Percentiles rank a stretch among this genome's conserved stretches.
phyloP scores from a whole-genome alignment of 768 basidiomycete genomes.

The Hygrophorus russula region DNA sequence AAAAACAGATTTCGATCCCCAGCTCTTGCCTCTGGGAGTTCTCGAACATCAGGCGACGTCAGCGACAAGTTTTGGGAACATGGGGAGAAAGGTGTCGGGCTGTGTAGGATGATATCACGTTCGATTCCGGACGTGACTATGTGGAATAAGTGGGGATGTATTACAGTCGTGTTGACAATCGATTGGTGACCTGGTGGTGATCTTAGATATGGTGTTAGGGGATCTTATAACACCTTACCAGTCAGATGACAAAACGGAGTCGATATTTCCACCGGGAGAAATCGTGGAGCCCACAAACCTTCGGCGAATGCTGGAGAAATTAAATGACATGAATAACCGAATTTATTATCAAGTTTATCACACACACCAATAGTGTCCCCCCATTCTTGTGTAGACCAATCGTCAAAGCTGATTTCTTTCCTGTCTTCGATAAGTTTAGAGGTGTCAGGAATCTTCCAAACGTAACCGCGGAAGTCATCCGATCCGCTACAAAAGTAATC shows the following conservation, averaged over 20 bases:
- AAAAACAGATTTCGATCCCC: slow-evolving; percentile 26
- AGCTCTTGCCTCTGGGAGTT: slow-evolving; percentile 21
- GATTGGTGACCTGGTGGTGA: slow-evolving; percentile 49
- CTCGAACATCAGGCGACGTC: slow-evolving; percentile 39
- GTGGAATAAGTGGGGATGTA: slow-evolving; percentile 62
- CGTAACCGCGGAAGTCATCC: slow-evolving; percentile 71
- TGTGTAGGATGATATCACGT: slow-evolving; percentile 55
- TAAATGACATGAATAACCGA: slow-evolving; percentile 4
- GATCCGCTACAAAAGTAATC: slow-evolving; percentile 65
- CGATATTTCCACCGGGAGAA: slow-evolving; percentile 50
- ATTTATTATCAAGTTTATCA: no score
- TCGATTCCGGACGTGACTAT: slow-evolving; percentile 69
- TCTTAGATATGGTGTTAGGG: neutral
- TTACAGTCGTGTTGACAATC: slow-evolving; percentile 63
- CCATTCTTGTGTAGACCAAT: slow-evolving; percentile 31
- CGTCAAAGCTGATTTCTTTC: slow-evolving; percentile 27
- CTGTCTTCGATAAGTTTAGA: slow-evolving; percentile 32
- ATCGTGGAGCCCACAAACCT: slow-evolving; percentile 26
- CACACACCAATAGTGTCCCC: slow-evolving; percentile 27
- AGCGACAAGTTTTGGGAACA: slow-evolving; percentile 36
- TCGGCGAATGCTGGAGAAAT: slow-evolving; percentile 35
- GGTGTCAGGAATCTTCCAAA: slow-evolving; percentile 63
- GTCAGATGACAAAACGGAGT: slow-evolving; percentile 50
- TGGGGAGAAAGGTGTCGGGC: slow-evolving; percentile 44
- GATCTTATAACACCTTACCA: slow-evolving; percentile 25